Conservation (phyloP, 805 yeast genomes). For the Tetrapisispora iriomotensis region DNA sequence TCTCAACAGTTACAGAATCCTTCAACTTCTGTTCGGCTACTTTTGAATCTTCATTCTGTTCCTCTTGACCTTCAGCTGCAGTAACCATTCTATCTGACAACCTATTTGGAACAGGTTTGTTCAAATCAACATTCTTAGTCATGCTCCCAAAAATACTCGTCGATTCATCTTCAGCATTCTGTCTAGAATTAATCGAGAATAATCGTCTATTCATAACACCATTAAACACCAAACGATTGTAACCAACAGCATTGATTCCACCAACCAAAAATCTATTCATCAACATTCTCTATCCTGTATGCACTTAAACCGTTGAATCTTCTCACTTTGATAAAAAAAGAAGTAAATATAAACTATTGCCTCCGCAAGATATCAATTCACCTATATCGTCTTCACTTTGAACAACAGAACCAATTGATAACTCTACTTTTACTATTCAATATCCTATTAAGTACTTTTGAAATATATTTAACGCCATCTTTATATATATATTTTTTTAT, state of each 20-base stretch:
- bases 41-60: slow-evolving; percentile 17
- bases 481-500: no score
- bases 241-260: neutral
- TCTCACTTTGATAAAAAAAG: no score
- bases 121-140: slow-evolving; percentile 13
- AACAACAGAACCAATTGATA: no score
- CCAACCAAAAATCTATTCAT: neutral
- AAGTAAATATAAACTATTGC: no score
- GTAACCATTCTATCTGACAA: slow-evolving; percentile 18
- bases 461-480: no score
- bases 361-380: no score
- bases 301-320: no score
- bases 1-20: slow-evolving; percentile 25
- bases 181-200: neutral
- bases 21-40: slow-evolving; percentile 12
- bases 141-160: slow-evolving; percentile 19
- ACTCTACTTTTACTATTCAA: no score
- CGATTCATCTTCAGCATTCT: neutral
- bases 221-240: neutral
- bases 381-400: no score
- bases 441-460: no score
- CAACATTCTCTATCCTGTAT: no score
- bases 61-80: slow-evolving; percentile 12
- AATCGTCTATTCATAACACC: neutral
- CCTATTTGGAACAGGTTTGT: slow-evolving; percentile 13